Base-by-base conservation (phyloP, 345 rosid genomes). In the Durio zibethinus region DNA sequence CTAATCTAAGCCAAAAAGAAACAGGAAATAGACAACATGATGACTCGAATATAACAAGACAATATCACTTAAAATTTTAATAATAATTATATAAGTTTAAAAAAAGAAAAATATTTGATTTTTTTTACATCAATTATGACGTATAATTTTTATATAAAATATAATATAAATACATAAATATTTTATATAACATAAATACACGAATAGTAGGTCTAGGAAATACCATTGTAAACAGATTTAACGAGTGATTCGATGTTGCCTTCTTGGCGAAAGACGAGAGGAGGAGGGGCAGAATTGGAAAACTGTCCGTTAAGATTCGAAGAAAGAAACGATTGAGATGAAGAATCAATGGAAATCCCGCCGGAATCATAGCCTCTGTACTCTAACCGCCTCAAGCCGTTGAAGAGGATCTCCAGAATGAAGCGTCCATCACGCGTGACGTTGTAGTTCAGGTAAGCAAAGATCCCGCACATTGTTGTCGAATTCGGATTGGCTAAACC, bases 171-270 rank as follows among this genome's bases (percentile, higher is more conserved):
- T n/a, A n/a, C n/a, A n/a, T n/a, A n/a, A n/a, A n/a, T n/a, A n/a
- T n/a, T n/a, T n/a, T n/a, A n/a, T n/a, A n/a, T n/a, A n/a, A n/a
- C n/a, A n/a, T n/a, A n/a, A n/a, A n/a, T n/a, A n/a, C n/a, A n/a
- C n/a, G n/a, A n/a, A n/a, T n/a, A n/a, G n/a, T n/a, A n/a, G n/a
- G n/a, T n/a, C n/a, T n/a, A n/a, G n/a, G n/a, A n/a, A 1, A 20
- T 74, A 85, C 88, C 88, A 79, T 72, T 70, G 52, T 83, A 81
- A 54, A 85, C 86, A 7, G 84, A 85, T 65, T 83, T 85, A 65
- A 85, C 88, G 62, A 85, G 88, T 56, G 88, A 85, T 59, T 85
- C 86, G 60, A 85, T 85, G 78, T 85, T 85, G 21, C 88, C 88
- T 71, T 77, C 86, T 75, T 83, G 86, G 40, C 86, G 88, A 68